A percentile compares a stretch with the other conserved stretches of the same genome.
Evolutionary conservation across 2,329 filamentous ascomycete genomes (phyloP).

Genomic region (Colletotrichum tamarilloi): DNA sequence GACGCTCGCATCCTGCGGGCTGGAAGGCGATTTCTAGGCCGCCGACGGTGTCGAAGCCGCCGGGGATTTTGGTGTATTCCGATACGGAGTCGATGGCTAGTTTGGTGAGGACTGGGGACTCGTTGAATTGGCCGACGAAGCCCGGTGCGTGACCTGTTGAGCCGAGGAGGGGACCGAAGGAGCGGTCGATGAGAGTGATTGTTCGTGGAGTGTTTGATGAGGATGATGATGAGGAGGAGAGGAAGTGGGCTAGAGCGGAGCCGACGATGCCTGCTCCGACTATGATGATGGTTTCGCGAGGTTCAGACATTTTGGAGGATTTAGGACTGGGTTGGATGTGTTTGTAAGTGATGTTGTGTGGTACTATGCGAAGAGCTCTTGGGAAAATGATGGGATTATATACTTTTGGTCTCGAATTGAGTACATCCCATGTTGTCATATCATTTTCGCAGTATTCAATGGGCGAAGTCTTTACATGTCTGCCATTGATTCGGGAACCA

Average conservation of each 20-base stretch:
- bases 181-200: slow-evolving; percentile 17
- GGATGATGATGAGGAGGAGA: slow-evolving; percentile 17
- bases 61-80: slow-evolving; percentile 21
- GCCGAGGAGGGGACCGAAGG: slow-evolving; percentile 9
- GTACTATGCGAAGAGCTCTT: too few relatives aligned
- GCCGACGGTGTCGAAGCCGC: slow-evolving; percentile 13
- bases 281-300: slow-evolving; percentile 46
- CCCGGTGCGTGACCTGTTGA: slow-evolving; percentile 26
- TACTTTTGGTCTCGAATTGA: not conserved
- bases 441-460: not conserved
- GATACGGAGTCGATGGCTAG: slow-evolving; percentile 10
- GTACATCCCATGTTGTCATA: not conserved
- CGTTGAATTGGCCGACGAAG: slow-evolving; percentile 24
- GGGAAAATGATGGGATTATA: not conserved
- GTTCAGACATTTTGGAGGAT: not conserved
- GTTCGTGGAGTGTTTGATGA: not conserved
- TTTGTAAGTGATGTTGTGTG: not conserved
- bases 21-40: slow-evolving; percentile 11
- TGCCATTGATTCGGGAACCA: not conserved
- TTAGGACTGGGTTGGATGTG: too few relatives aligned
- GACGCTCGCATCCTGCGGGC: not conserved
- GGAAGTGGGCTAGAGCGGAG: slow-evolving; percentile 49
- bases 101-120: slow-evolving; percentile 20
- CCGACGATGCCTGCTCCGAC: slow-evolving; percentile 51
- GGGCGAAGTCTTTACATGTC: not conserved